Base-by-base conservation (phyloP, 352 stramenopile genomes). In the Phytopythium cucurbitacearum region DNA sequence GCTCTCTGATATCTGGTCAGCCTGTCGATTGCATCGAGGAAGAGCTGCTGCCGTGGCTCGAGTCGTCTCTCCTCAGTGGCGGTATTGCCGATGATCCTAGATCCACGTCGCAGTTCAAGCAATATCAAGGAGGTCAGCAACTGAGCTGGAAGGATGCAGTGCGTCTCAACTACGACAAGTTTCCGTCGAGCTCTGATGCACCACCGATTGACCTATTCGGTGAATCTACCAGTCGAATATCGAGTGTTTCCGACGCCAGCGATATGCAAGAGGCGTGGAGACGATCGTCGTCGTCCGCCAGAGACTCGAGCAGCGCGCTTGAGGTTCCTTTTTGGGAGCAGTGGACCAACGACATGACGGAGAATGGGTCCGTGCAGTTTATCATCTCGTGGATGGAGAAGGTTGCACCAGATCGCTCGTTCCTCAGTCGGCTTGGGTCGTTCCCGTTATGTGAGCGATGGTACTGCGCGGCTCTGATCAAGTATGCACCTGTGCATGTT, bases 301-400 rank as follows among this genome's bases (percentile, higher is more conserved):
- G 54, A 41, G 49, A 73, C 11, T 35, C 47, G 37, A 55, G 47
- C 36, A 51, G 53, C 33, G 62, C 80, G 11, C 63, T 68, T 7
- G 71, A 89, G n/a, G 60, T 58, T 43, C 53, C 51, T 13, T 89
- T 91, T 42, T 80, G 79, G 50, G 59, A 65, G 8, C 71, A 75
- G 15, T 84, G 84, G 56, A 81, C 72, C 6, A 54, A 62, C 11
- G 70, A 92, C 16, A 82, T 87, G 71, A 73, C 73, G 8, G 79
- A 90, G 33, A 56, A 48, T 39, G 80, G 79, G 34, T 67, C 68
- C 1, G 71, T 78, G 11, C 65, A 80, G 28, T 58, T 87, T 9
- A 79, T 95, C 32, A 52, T 95, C 21, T 69, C 62, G 5, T 95
- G 85, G 85, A 55, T 95, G 9, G 80, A 92, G 49, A 87, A 87